Conservation (phyloP, 192 early-diverging fungal genomes). For the Spinellus fusiger region DNA sequence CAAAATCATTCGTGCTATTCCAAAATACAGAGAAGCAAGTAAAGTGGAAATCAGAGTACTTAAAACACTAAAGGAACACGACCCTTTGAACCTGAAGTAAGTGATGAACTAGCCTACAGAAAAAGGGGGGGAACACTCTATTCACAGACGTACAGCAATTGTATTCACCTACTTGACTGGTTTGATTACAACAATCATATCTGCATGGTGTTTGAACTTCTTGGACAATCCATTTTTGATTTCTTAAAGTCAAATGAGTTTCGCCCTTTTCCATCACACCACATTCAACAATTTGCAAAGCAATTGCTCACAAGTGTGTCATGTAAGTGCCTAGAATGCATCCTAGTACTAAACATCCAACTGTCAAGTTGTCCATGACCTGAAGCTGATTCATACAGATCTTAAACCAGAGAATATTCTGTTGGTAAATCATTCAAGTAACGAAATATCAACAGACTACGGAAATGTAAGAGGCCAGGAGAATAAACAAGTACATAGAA, state of each 20-base stretch:
- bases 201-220: constrained; percentile 97
- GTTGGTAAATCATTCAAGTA: constrained; percentile 50
- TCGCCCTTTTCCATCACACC: constrained; percentile 78
- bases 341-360: neutral
- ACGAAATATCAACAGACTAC: neutral
- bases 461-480: neutral
- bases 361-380: constrained; percentile 67
- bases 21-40: constrained; percentile 94
- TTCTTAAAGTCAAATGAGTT: constrained; percentile 94
- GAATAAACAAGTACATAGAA: neutral
- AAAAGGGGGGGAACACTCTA: neutral
- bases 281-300: constrained; percentile 81
- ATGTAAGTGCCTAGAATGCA: constrained; percentile 50
- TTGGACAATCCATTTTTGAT: constrained; percentile 88
- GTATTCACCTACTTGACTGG: constrained; percentile 79
- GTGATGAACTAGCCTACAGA: constrained; percentile 6
- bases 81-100: constrained; percentile 82
- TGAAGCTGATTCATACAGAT: constrained; percentile 92
- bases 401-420: constrained; percentile 96
- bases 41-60: constrained; percentile 88
- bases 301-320: constrained; percentile 85
- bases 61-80: constrained; percentile 68
- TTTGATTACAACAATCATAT: constrained; percentile 94
- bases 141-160: constrained; percentile 55
- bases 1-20: constrained; percentile 91